Evolutionary conservation across 2,329 filamentous ascomycete genomes (phyloP).

Genomic region (Sporothrix sp.): DNA sequence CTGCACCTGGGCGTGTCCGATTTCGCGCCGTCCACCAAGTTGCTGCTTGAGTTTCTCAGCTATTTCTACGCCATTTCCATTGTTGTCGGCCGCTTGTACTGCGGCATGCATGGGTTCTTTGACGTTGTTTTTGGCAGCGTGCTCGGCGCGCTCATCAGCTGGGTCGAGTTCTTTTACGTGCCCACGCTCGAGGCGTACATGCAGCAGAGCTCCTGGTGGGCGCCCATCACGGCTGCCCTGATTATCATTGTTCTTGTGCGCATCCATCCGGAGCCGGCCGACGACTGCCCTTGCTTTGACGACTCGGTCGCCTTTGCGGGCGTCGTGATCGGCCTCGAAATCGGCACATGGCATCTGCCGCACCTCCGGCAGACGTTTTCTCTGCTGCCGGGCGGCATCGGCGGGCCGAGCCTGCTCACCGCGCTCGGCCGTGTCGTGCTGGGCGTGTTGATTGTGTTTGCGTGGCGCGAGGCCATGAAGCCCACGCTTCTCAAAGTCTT

Average conservation of each 20-base stretch:
- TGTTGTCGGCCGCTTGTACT: conserved; percentile 84
- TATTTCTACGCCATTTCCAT: conserved; percentile 88
- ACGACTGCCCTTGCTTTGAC: conserved; percentile 95
- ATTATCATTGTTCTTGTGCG: conserved; percentile 68
- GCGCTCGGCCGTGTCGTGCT: conserved; percentile 60
- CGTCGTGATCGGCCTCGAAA: conserved; percentile 74
- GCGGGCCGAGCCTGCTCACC: conserved; percentile 54
- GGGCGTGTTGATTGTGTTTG: conserved; percentile 75
- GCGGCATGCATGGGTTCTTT: conserved; percentile 95
- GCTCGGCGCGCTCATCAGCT: conserved; percentile 58
- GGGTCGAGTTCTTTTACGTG: conserved; percentile 51
- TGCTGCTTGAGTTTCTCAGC: conserved; percentile 56
- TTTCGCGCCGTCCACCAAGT: conserved; percentile 47
- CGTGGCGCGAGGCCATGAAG: conserved; percentile 87
- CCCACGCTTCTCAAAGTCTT: conserved; percentile 65
- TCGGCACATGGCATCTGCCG: conserved; percentile 75
- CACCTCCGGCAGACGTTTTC: conserved; percentile 38
- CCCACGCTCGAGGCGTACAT: conserved; percentile 61
- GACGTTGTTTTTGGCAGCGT: conserved; percentile 76
- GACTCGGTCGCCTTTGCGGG: conserved; percentile 91
- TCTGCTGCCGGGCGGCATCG: conserved; percentile 51
- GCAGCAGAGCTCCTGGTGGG: conserved; percentile 52
- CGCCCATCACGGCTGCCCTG: conserved; percentile 53
- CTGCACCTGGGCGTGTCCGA: conserved; percentile 59
- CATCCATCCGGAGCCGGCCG: conserved; percentile 88